Evolutionary conservation across 805 yeast genomes (phyloP).

Genomic region (Priceomyces medius): DNA sequence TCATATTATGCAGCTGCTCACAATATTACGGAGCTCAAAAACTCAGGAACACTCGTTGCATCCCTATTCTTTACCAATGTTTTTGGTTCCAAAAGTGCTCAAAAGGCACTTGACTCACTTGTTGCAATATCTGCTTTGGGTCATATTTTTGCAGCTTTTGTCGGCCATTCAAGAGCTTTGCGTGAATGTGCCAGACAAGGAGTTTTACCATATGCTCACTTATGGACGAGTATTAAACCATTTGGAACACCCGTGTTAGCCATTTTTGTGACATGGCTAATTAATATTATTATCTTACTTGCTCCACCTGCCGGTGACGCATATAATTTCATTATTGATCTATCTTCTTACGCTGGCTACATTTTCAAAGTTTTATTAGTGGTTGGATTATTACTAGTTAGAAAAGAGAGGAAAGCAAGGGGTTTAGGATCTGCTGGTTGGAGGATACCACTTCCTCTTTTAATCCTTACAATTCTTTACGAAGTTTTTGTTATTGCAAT

Average conservation of each 20-base stretch:
- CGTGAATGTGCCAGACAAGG: constrained; percentile 37
- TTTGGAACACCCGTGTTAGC: constrained; percentile 32
- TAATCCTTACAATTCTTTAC: constrained; percentile 31
- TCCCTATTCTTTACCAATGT: constrained; percentile 28
- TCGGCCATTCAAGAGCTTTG: constrained; percentile 30
- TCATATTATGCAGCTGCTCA: constrained; percentile 32
- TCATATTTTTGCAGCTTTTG: constrained; percentile 25
- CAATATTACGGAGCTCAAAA: constrained; percentile 19
- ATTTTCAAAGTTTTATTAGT: constrained; percentile 26
- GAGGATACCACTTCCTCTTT: constrained; percentile 32
- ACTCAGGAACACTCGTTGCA: constrained; percentile 30
- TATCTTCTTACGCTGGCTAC: constrained; percentile 29
- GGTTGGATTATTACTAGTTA: constrained; percentile 25
- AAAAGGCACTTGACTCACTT: constrained; percentile 23
- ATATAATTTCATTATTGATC: constrained; percentile 30
- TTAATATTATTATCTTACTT: constrained; percentile 25
- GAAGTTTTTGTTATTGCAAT: constrained; percentile 38
- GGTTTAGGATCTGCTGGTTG: constrained; percentile 36
- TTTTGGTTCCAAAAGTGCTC: constrained; percentile 26
- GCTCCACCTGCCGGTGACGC: constrained; percentile 39
- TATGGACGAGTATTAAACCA: constrained; percentile 31
- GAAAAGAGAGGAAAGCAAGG: constrained; percentile 28
- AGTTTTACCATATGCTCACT: constrained; percentile 26
- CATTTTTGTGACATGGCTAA: constrained; percentile 20
- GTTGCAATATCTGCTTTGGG: constrained; percentile 34